Conservation (phyloP, 257 asterid species). For the Henckelia pumila region DNA sequence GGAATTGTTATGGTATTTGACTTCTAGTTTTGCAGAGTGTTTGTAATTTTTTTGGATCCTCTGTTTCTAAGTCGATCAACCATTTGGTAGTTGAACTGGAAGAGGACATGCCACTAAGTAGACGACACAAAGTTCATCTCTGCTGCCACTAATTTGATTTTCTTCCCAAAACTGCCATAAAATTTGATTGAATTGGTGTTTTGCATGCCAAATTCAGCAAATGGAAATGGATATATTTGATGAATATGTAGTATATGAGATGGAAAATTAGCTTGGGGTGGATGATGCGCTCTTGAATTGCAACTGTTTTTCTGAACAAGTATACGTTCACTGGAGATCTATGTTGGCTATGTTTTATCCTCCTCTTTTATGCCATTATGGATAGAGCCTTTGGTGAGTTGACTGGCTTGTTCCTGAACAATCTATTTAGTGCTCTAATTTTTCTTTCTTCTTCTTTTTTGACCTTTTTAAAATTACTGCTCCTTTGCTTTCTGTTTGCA, state of each 20-base stretch:
- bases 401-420: conserved; percentile 10
- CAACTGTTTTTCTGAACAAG: not conserved
- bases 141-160: not conserved
- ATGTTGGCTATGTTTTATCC: not conserved
- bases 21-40: no score
- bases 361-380: not conserved
- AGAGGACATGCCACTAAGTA: no score
- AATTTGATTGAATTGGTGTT: not conserved
- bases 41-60: no score
- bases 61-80: no score
- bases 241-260: no score
- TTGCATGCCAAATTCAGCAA: not conserved
- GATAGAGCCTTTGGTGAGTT: conserved; percentile 5
- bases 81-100: no score
- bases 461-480: no score
- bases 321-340: not conserved
- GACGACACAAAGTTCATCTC: no score
- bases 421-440: not conserved
- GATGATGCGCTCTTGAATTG: no score
- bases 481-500: conserved; percentile 53
- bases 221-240: no score
- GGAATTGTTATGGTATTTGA: no score
- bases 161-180: not conserved
- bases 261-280: not conserved
- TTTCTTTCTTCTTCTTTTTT: conserved; percentile 3